Conservation (phyloP, 2,329 filamentous ascomycete species). For the Claviceps africana region DNA sequence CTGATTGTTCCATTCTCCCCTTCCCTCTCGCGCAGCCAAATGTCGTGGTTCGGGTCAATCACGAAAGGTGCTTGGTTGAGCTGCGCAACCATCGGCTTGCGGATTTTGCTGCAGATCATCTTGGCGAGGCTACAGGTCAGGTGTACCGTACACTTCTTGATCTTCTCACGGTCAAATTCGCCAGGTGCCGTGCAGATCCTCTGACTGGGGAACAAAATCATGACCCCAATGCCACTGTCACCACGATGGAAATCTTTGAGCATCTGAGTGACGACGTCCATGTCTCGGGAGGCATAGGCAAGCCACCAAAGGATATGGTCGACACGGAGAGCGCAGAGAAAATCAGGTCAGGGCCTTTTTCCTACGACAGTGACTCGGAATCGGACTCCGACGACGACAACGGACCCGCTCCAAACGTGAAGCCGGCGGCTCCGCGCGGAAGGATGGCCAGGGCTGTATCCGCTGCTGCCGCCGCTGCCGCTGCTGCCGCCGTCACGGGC, state of each 20-base stretch:
- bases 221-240: conserved; percentile 25
- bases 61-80: conserved; percentile 70
- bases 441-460: conserved; percentile 5
- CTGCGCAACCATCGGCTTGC: conserved; percentile 68
- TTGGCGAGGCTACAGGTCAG: conserved; percentile 60
- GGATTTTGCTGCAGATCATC: conserved; percentile 53
- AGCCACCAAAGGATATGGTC: conserved; percentile 31
- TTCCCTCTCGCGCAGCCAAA: conserved; percentile 38
- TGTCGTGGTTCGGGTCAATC: conserved; percentile 66
- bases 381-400: conserved; percentile 21
- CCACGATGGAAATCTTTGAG: conserved; percentile 42
- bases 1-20: background rate
- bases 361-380: conserved; percentile 20
- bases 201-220: conserved; percentile 20
- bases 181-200: conserved; percentile 50
- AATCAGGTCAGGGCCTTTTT: conserved; percentile 24
- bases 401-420: background rate
- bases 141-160: conserved; percentile 65
- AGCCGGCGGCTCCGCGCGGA: conserved; percentile 1
- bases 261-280: conserved; percentile 38
- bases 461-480: background rate
- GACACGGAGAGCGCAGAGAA: conserved; percentile 34
- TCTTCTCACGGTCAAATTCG: conserved; percentile 53
- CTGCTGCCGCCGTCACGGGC: background rate
- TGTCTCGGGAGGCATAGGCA: conserved; percentile 43